These are phyloP conservation scores for Penicillium daleae DNA, from an alignment of 495 filamentous ascomycete genomes.

Conservation along the genomic window DNA sequence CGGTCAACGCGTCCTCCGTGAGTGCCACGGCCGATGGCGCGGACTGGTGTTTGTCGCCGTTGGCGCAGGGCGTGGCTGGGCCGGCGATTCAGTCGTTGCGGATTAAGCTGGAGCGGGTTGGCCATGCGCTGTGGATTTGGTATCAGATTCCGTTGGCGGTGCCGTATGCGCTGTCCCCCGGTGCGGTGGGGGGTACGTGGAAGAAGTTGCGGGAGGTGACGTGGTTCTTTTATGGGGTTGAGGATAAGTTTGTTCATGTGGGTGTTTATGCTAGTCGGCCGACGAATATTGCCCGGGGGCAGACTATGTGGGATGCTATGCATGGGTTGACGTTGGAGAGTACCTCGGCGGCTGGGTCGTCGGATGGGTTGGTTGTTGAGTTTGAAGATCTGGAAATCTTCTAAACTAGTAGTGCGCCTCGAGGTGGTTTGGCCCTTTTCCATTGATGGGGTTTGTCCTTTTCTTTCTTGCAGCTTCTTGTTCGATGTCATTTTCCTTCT, in stretches of 20 bases:
- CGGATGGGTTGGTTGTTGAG: constrained; percentile 55
- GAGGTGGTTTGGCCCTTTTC: constrained; percentile 12
- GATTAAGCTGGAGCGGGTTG: constrained; percentile 62
- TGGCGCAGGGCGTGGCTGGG: constrained; percentile 30
- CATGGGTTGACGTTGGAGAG: constrained; percentile 40
- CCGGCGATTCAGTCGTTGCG: constrained; percentile 47
- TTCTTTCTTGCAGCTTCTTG: not conserved
- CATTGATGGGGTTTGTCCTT: not conserved
- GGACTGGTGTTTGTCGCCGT: constrained; percentile 59
- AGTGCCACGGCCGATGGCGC: constrained; percentile 60
- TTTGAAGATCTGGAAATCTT: constrained; percentile 63
- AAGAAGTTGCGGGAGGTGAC: constrained; percentile 62
- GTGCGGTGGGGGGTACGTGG: constrained; percentile 52
- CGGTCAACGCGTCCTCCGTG: constrained; percentile 57
- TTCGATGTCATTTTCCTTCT: not conserved
- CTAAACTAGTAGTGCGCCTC: constrained; percentile 27
- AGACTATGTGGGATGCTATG: constrained; percentile 50
- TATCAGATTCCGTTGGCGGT: constrained; percentile 51
- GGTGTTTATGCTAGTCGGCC: constrained; percentile 62
- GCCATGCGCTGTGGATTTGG: constrained; percentile 61
- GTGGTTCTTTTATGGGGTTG: constrained; percentile 64
- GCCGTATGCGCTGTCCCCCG: constrained; percentile 42
- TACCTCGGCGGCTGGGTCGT: constrained; percentile 28
- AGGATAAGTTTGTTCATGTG: constrained; percentile 61
- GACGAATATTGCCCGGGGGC: constrained; percentile 38